These are phyloP conservation scores for Candida coquimbonensis DNA, from an alignment of 805 yeast genomes.

Conservation along the genomic window DNA sequence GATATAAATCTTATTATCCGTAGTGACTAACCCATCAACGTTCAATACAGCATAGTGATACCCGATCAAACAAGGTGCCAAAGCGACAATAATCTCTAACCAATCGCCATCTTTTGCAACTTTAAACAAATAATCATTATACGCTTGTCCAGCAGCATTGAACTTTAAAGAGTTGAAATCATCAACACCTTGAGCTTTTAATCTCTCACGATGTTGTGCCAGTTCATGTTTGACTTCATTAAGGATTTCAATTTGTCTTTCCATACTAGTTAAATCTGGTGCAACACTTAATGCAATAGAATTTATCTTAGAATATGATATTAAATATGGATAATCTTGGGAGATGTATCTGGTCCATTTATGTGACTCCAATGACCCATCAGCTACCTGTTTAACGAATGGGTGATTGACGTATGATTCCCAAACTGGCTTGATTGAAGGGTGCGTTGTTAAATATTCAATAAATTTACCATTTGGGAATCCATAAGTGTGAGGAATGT, in stretches of 20 bases:
- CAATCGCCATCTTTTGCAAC: conserved; percentile 50
- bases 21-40: conserved; percentile 23
- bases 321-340: conserved; percentile 63
- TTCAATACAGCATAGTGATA: conserved; percentile 41
- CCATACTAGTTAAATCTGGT: conserved; percentile 44
- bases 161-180: conserved; percentile 41
- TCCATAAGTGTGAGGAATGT: conserved; percentile 16
- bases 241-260: conserved; percentile 44
- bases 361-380: conserved; percentile 39
- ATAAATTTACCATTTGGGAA: conserved; percentile 28
- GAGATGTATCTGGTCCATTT: conserved; percentile 45
- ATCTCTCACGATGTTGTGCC: conserved; percentile 44
- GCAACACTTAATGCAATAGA: conserved; percentile 58
- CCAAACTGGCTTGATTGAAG: conserved; percentile 52
- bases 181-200: conserved; percentile 36
- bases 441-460: conserved; percentile 49
- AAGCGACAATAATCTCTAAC: conserved; percentile 58
- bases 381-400: conserved; percentile 49
- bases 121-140: conserved; percentile 52
- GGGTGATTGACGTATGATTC: conserved; percentile 49
- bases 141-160: conserved; percentile 50
- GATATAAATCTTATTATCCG: conserved; percentile 24
- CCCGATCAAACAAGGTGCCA: conserved; percentile 74
- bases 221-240: conserved; percentile 49
- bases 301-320: conserved; percentile 63